phyloP scores from a whole-genome alignment of 768 basidiomycete genomes.

The Suillus ampliporus region DNA sequence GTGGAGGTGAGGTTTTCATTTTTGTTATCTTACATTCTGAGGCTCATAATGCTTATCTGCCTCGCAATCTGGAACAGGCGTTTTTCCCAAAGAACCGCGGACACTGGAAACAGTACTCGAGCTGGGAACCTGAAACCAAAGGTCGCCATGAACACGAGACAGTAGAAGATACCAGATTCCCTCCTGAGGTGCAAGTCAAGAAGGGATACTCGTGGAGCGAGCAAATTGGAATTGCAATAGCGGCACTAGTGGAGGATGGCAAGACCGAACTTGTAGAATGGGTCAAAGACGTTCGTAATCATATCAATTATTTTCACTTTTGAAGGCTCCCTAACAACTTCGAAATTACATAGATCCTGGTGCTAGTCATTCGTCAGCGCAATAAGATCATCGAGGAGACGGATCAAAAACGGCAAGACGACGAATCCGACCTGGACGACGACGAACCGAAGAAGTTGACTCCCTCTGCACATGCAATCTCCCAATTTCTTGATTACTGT shows the following conservation, averaged over 20 bases:
- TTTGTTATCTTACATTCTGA: conserved; percentile 27
- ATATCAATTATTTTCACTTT: conserved; percentile 8
- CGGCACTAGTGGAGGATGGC: conserved; percentile 69
- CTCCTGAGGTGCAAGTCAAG: conserved; percentile 79
- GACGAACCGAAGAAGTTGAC: conserved; percentile 31
- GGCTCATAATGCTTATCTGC: conserved; percentile 27
- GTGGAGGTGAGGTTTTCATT: conserved; percentile 71
- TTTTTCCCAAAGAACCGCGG: conserved; percentile 91
- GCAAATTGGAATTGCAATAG: conserved; percentile 86
- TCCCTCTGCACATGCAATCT: conserved; percentile 72
- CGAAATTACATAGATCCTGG: conserved; percentile 56
- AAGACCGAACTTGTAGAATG: conserved; percentile 73
- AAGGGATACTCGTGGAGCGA: conserved; percentile 90
- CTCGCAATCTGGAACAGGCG: conserved; percentile 49
- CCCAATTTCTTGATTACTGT: conserved; percentile 81
- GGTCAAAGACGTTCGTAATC: conserved; percentile 75
- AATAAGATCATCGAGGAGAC: conserved; percentile 65
- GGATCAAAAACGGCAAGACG: conserved; percentile 49
- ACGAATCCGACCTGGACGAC: conserved; percentile 40
- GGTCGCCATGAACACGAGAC: conserved; percentile 37
- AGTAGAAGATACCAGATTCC: conserved; percentile 47
- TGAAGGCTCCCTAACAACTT: conserved; percentile 24
- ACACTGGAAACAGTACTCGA: conserved; percentile 85
- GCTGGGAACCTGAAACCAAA: conserved; percentile 66
- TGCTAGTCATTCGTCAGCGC: conserved; percentile 62